A percentile compares a stretch with the other conserved stretches of the same genome.
Conservation (phyloP, 768 basidiomycete genomes). For the Cystobasidium ongulense region DNA sequence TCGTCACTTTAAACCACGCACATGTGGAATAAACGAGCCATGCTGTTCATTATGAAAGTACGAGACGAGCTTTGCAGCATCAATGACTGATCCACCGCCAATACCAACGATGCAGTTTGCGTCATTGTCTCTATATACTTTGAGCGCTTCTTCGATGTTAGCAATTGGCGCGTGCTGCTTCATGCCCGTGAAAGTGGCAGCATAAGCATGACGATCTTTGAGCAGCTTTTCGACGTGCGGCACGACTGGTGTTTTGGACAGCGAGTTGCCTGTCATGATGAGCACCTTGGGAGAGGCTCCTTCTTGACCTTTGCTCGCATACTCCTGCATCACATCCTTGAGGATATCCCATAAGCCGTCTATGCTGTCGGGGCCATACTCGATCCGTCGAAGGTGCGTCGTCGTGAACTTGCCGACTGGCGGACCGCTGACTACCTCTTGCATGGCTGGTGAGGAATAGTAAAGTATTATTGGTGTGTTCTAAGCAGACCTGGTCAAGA, state of each 20-base stretch:
- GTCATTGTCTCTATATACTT: slow-evolving; percentile 42
- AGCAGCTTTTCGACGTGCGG: slow-evolving; percentile 15
- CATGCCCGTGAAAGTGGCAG: slow-evolving; percentile 23
- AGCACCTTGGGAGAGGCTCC: neutral
- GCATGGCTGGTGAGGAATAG: slow-evolving; percentile 2
- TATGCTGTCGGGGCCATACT: slow-evolving; percentile 26
- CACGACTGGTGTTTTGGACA: slow-evolving; percentile 15
- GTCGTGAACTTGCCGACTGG: slow-evolving; percentile 14
- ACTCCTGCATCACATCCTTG: neutral
- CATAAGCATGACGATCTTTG: neutral
- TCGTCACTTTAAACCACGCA: slow-evolving; percentile 41
- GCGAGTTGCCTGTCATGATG: slow-evolving; percentile 28
- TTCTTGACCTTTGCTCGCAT: neutral
- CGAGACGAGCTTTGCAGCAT: slow-evolving; percentile 65
- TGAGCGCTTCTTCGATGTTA: slow-evolving; percentile 17
- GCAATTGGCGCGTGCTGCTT: slow-evolving; percentile 24
- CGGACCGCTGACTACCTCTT: neutral
- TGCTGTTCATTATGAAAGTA: slow-evolving; percentile 56
- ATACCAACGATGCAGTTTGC: slow-evolving; percentile 65
- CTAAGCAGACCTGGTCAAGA: too few species aligned
- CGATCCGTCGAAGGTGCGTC: slow-evolving; percentile 6
- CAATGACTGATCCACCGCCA: slow-evolving; percentile 73
- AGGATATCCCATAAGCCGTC: slow-evolving; percentile 7
- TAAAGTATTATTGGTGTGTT: too few species aligned
- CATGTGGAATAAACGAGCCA: slow-evolving; percentile 55